Percentiles rank a stretch among this genome's conserved stretches.
These are phyloP conservation scores for Prillingera fragicola DNA, from an alignment of 1,284 basidiomycete species.

Conservation along the genomic window DNA sequence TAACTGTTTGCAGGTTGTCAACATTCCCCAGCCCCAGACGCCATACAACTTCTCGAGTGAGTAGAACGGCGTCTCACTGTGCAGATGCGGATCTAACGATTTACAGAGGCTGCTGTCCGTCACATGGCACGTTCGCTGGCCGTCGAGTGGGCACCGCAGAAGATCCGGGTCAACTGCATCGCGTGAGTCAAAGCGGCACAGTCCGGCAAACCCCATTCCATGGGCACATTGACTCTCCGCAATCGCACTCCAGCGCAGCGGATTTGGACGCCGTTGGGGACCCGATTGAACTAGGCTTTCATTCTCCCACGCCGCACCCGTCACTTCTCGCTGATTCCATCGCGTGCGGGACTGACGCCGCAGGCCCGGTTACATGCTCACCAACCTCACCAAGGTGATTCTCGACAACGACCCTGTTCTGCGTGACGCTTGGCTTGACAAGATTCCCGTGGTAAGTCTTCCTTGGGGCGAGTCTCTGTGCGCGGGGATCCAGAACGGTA, in stretches of 20 bases:
- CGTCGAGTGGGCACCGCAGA: conserved; percentile 54
- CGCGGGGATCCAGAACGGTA: not conserved
- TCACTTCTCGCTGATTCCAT: not conserved
- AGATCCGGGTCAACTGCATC: conserved; percentile 53
- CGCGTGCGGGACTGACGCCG: not conserved
- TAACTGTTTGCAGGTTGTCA: conserved; percentile 62
- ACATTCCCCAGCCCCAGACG: conserved; percentile 82
- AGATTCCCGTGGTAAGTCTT: conserved; percentile 77
- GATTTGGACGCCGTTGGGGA: too few relatives aligned
- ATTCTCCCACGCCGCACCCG: not conserved
- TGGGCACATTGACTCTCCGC: not conserved
- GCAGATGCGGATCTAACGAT: conserved; percentile 1
- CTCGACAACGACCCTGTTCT: conserved; percentile 63
- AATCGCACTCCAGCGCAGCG: too few relatives aligned
- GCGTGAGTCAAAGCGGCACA: conserved; percentile 19
- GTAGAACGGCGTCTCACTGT: conserved; percentile 8
- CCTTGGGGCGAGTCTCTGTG: not conserved
- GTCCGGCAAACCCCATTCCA: too few relatives aligned
- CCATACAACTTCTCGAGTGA: conserved; percentile 88
- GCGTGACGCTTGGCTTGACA: conserved; percentile 78
- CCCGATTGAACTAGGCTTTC: too few relatives aligned
- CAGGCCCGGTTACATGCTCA: conserved; percentile 85
- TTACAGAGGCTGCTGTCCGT: conserved; percentile 46
- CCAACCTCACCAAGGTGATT: conserved; percentile 75
- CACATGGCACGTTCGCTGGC: conserved; percentile 54